A percentile compares a stretch with the other conserved stretches of the same genome.
phyloP scores from a whole-genome alignment of 768 basidiomycete genomes.

The Cystobasidium ongulense region DNA sequence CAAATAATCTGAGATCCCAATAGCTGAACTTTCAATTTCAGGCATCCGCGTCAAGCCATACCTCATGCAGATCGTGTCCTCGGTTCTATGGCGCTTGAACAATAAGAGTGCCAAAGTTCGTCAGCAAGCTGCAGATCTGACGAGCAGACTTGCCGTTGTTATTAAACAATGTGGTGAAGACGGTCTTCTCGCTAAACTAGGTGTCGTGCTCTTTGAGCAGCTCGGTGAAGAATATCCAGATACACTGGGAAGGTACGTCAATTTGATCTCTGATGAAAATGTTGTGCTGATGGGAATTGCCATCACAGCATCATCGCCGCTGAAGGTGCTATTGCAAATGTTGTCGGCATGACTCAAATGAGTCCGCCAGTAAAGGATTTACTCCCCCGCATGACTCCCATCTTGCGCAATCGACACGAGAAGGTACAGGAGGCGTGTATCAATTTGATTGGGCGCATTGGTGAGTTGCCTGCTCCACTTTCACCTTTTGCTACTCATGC shows the following conservation, averaged over 20 bases:
- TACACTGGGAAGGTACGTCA: constrained; percentile 65
- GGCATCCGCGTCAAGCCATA: constrained; percentile 96
- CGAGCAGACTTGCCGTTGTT: constrained; percentile 86
- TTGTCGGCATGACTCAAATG: constrained; percentile 99
- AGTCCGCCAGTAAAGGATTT: constrained; percentile 99
- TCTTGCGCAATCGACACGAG: constrained; percentile 94
- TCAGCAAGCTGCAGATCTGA: constrained; percentile 97
- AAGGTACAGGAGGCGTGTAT: constrained; percentile 99
- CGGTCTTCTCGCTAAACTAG: constrained; percentile 85
- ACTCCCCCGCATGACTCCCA: constrained; percentile 99
- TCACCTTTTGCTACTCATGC: not conserved
- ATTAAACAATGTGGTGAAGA: constrained; percentile 99
- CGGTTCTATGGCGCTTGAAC: constrained; percentile 96
- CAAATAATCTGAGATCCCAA: not conserved
- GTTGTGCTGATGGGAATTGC: not conserved
- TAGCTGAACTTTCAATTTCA: constrained; percentile 26
- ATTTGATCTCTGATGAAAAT: not conserved
- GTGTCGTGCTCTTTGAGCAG: constrained; percentile 93
- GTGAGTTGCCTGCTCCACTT: constrained; percentile 44
- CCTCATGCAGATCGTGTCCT: constrained; percentile 96
- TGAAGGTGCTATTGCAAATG: constrained; percentile 96
- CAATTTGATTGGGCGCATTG: constrained; percentile 96
- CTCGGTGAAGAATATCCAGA: constrained; percentile 99
- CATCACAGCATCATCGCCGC: constrained; percentile 86
- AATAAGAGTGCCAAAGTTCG: constrained; percentile 99